These are phyloP conservation scores for Harrya chromipes DNA, from an alignment of 768 basidiomycete genomes.

Conservation along the genomic window DNA sequence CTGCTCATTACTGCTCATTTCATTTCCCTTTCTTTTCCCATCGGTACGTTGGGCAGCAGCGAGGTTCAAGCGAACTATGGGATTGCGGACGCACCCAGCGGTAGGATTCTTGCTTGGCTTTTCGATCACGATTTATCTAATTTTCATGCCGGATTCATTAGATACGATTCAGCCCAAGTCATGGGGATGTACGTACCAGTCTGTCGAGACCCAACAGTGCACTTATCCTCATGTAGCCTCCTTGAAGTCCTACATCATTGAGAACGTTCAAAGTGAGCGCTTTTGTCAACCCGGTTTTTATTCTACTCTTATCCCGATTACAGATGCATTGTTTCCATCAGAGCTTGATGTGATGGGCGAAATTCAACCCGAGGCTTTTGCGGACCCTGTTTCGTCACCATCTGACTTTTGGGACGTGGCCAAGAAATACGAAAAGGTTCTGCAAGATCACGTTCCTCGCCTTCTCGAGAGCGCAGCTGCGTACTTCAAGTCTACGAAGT, in stretches of 20 bases:
- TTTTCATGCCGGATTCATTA: too few species aligned
- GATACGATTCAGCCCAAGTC: too few species aligned
- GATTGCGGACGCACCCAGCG: not conserved
- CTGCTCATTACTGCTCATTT: not conserved
- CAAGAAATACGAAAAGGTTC: not conserved
- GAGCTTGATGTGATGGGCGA: not conserved
- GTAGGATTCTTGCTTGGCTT: not conserved
- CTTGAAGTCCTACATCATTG: not conserved
- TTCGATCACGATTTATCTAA: too few species aligned
- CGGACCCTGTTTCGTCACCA: not conserved
- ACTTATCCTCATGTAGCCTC: conserved; percentile 1
- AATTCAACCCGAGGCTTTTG: not conserved
- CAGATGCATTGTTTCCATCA: conserved; percentile 1
- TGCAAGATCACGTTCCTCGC: conserved; percentile 3
- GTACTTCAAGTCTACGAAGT: conserved; percentile 3
- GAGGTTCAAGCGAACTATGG: not conserved
- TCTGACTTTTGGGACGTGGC: conserved; percentile 13
- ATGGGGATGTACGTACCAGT: not conserved
- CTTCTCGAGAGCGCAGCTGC: conserved; percentile 1
- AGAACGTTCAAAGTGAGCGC: conserved; percentile 2
- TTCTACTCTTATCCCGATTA: not conserved
- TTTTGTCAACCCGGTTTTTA: not conserved
- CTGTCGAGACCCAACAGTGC: not conserved
- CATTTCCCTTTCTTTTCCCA: not conserved
- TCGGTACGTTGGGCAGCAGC: not conserved